A percentile compares a stretch with the other conserved stretches of the same genome.
Conservation (phyloP, 257 asterid species). For the Orobanche coerulescens region DNA sequence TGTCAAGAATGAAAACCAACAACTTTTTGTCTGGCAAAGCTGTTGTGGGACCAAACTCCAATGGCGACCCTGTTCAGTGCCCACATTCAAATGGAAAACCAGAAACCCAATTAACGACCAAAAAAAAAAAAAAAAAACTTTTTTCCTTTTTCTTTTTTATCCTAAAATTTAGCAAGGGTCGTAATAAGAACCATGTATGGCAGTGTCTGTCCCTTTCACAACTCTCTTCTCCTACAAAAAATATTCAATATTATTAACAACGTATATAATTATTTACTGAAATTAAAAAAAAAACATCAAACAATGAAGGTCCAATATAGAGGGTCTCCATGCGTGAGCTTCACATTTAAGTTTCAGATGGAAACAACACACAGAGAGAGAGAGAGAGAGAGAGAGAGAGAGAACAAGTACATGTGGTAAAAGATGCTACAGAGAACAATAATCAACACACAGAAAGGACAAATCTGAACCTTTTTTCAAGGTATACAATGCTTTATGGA, state of each 20-base stretch:
- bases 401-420: conserved; percentile 24
- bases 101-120: conserved; percentile 16
- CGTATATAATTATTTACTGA: conserved; percentile 18
- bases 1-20: conserved; percentile 90
- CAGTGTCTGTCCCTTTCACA: conserved; percentile 62
- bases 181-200: conserved; percentile 44
- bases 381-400: too few relatives aligned
- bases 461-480: conserved; percentile 30
- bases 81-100: conserved; percentile 31
- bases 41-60: conserved; percentile 85
- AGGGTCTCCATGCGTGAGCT: too few relatives aligned
- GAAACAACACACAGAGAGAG: conserved; percentile 26
- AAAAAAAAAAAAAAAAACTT: not conserved
- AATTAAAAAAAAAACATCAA: conserved; percentile 14
- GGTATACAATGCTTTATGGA: conserved; percentile 18
- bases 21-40: conserved; percentile 98
- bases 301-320: conserved; percentile 22
- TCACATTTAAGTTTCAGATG: too few relatives aligned
- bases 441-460: conserved; percentile 32
- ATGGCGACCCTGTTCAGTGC: conserved; percentile 68
- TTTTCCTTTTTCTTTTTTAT: not conserved
- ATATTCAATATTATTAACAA: not conserved
- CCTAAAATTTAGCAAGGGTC: conserved; percentile 25
- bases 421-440: conserved; percentile 14
- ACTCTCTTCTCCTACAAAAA: conserved; percentile 55